Base-by-base conservation (phyloP, 2,329 filamentous ascomycete genomes). In the Pyricularia pennisetigena region DNA sequence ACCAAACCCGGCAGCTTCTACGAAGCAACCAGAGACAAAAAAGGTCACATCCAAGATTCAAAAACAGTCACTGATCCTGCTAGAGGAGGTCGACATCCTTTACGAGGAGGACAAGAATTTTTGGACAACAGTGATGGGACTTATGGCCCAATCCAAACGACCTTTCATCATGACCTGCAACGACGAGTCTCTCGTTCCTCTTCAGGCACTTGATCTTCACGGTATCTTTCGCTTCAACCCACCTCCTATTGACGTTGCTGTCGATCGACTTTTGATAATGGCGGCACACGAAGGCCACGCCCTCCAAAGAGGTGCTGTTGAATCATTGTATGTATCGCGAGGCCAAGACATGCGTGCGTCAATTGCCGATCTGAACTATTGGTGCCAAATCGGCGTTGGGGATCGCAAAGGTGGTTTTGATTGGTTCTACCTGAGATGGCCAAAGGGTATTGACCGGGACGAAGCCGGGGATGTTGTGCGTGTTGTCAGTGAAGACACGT, bases 51-150 rank as follows among this genome's bases (percentile, higher is more conserved):
- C 75, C 2, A 83, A 85, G 71, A 76, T 81, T 29, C 94, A 98
- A 76, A 97, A 96, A 73, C 95, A 99, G 77, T 98, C 94, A 0
- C 81, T 99, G 24, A 97, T 99, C 70, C 82, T 99, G 1, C 82
- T 99, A 1, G 95, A 99, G 77, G 95, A 99, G 78, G 93, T 93
- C 0, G 96, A 99, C 74, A 81, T 98, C 20, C 83, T 99, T 0
- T 99, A 95, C 76, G 94, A 97, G 68, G 94, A 98, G 76, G 95
- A 99, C 76, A 94, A 93, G 77, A 90, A 94, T 71, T 99, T 99
- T 75, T 99, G 95, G 95, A 79, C 85, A 0, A 95, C 92, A 0
- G 86, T 98, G 4, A 82, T 91, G 63, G 85, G 86, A 24, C 84
- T 99, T 69, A 92, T 97, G 69, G 81, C 83, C 10, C 90, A 93